Evolutionary conservation across 78 protist species (phyloP), one percentile per base, ranked within the genome.

Genomic region (Planoprotostelium fungivorum): DNA sequence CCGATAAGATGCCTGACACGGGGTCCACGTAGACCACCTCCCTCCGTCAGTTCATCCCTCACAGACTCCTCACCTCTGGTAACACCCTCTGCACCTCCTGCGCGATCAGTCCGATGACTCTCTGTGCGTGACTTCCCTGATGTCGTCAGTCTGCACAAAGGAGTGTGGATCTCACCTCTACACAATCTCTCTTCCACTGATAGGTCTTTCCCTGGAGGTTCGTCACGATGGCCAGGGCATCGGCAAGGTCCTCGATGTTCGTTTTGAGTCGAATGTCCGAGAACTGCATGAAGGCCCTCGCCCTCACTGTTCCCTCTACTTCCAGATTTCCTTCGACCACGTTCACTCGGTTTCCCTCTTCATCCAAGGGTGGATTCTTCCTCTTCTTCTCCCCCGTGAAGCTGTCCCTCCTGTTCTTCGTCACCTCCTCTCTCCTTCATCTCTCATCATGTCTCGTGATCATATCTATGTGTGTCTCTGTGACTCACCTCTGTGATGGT

Each of bases 81-180:
- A 85, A 36, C 5, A 85, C 87, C 5, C 87, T 5, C 16, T 36
- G 87, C 36, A 85, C 87, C 16, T 85, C 87, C 16, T 85, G 87
- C 5, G 87, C 87, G 37, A 85, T 85, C 35, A 85, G 37, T 25
- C 87, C 87, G 37, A 85, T 85, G n/a, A 85, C 87, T 16, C 37
- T 85, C 5, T 36, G 5, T 16, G 63, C 87, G 5, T n/a, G n/a
- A n/a, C 87, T 16, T 16, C 5, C 37, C 63, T 85, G 5, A 5
- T 36, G 35, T 85, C 37, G 63, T 37, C 36, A 85, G 87, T 85
- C 16, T 25, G 35, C 37, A 16, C 37, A 16, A 35, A 51, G 16
- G 73, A 51, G 31, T 51, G 31, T 51, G 31, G 16, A 5, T 16
- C 16, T 51, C 16, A 5, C 73, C 31, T 51, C 73, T 25, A 51